A percentile compares a stretch with the other conserved stretches of the same genome.
phyloP scores from a whole-genome alignment of 345 rosid species.

The Stellera chamaejasme region DNA sequence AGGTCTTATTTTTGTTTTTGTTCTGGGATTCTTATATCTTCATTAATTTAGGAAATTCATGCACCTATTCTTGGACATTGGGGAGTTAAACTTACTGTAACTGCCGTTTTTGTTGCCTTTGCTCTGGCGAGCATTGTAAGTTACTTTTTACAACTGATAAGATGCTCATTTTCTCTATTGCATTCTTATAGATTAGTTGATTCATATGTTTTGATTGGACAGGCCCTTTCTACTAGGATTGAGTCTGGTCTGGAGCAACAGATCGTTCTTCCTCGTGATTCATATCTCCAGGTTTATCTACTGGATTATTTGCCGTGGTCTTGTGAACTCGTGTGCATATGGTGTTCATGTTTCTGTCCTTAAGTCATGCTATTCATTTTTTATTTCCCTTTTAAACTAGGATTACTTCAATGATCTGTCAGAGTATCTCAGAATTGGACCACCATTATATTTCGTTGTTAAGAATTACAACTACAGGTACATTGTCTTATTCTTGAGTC shows the following conservation, averaged over 20 bases:
- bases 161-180: no score
- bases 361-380: slow-evolving; percentile 12
- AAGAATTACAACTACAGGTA: slow-evolving; percentile 93
- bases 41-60: slow-evolving; percentile 58
- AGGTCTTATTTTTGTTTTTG: background rate
- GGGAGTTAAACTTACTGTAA: slow-evolving; percentile 71
- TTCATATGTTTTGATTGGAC: slow-evolving; percentile 8
- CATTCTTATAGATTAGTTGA: no score
- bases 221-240: slow-evolving; percentile 86
- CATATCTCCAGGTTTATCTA: slow-evolving; percentile 94
- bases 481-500: background rate
- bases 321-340: background rate
- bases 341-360: slow-evolving; percentile 7
- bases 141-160: slow-evolving; percentile 10
- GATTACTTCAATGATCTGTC: slow-evolving; percentile 81
- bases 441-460: slow-evolving; percentile 88
- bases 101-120: slow-evolving; percentile 68
- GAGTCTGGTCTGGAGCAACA: slow-evolving; percentile 95
- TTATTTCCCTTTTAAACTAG: slow-evolving; percentile 22
- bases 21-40: slow-evolving; percentile 10
- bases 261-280: slow-evolving; percentile 93
- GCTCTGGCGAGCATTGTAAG: slow-evolving; percentile 84
- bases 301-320: background rate
- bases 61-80: slow-evolving; percentile 72
- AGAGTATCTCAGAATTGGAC: slow-evolving; percentile 84